These are phyloP conservation scores for Davidsoniella virescens DNA, from an alignment of 2,329 filamentous ascomycete species.

Conservation along the genomic window DNA sequence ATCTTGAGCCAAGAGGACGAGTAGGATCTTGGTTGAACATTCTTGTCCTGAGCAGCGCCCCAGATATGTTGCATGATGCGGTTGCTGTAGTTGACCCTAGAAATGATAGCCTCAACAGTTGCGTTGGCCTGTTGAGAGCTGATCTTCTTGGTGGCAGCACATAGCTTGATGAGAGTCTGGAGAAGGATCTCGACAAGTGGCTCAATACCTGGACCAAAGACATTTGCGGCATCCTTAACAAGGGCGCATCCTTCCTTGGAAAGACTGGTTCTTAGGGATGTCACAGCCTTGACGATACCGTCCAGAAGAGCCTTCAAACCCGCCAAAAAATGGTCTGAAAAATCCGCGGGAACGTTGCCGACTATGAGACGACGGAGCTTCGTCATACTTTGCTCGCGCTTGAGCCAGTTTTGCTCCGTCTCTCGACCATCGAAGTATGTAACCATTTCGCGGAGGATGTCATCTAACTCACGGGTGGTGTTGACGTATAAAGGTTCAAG, in stretches of 20 bases:
- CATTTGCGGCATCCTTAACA: conserved; percentile 68
- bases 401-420: conserved; percentile 79
- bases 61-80: conserved; percentile 78
- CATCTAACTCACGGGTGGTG: conserved; percentile 74
- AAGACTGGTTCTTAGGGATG: conserved; percentile 74
- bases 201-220: conserved; percentile 64
- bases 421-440: conserved; percentile 74
- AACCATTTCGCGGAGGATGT: conserved; percentile 68
- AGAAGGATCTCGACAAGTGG: conserved; percentile 80
- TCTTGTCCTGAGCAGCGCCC: conserved; percentile 78
- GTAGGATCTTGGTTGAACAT: conserved; percentile 68
- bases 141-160: conserved; percentile 83
- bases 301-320: conserved; percentile 63
- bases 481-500: conserved; percentile 74
- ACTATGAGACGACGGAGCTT: conserved; percentile 64
- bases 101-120: conserved; percentile 67
- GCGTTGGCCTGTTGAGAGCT: conserved; percentile 66
- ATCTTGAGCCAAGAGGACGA: conserved; percentile 72
- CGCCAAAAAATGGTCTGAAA: conserved; percentile 50
- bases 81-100: conserved; percentile 60
- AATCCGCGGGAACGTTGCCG: conserved; percentile 71
- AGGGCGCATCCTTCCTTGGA: conserved; percentile 73
- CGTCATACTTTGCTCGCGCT: conserved; percentile 63
- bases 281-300: conserved; percentile 72
- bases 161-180: conserved; percentile 79